Percentiles rank a stretch among this genome's conserved stretches.
phyloP scores from a whole-genome alignment of 139 green algal genomes.

The Eudorina sp. region DNA sequence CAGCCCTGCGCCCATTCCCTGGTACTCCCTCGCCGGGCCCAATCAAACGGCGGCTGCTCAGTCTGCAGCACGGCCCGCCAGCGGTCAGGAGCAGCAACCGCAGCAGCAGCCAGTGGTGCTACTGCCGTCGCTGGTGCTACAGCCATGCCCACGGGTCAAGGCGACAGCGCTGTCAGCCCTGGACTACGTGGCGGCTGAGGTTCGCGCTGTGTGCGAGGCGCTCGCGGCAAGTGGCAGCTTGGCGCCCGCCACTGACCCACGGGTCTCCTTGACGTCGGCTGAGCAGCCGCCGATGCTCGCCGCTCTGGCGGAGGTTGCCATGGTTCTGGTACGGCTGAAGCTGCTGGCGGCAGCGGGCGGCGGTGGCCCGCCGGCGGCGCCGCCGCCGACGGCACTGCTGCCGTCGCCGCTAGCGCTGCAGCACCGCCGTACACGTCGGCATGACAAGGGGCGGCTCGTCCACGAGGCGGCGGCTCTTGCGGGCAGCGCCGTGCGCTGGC shows the following conservation, averaged over 20 bases:
- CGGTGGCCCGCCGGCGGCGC: too few relatives aligned
- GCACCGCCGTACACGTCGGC: neutral
- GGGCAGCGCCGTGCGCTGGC: neutral
- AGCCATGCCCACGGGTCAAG: neutral
- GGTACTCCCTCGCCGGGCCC: neutral
- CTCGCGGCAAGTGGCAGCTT: neutral
- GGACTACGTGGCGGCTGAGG: neutral
- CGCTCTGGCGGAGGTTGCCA: slow-evolving; percentile 15
- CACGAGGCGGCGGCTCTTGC: neutral
- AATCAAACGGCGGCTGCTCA: neutral
- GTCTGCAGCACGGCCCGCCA: neutral
- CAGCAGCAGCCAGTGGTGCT: neutral
- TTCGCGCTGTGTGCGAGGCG: neutral
- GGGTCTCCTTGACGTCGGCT: neutral
- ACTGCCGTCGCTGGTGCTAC: neutral
- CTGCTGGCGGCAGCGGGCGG: slow-evolving; percentile 16
- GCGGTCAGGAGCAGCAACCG: neutral
- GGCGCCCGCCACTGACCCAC: too few relatives aligned
- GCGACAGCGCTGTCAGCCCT: neutral
- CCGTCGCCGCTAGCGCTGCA: neutral
- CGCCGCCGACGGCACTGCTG: neutral
- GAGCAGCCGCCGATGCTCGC: neutral
- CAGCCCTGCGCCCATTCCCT: neutral
- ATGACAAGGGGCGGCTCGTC: neutral
- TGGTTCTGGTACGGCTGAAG: slow-evolving; percentile 3